Base-by-base conservation (phyloP, 768 basidiomycete species). In the Dendrothele bispora region DNA sequence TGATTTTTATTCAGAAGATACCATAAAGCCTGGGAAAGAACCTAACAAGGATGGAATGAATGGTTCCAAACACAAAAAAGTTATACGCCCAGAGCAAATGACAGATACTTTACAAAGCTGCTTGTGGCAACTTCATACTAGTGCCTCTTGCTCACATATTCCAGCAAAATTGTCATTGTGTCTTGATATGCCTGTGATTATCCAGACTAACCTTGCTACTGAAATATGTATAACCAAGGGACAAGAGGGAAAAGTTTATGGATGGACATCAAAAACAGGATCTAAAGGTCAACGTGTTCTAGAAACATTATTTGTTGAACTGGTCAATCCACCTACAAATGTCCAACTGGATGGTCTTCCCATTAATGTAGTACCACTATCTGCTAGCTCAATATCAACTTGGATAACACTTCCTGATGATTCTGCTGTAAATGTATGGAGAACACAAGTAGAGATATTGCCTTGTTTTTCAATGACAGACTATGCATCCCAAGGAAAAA, bases 141-240 rank as follows among this genome's bases (percentile, higher is more conserved):
- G 12, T 3, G 27, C 32, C 6, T 52, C 37, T 14, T 44, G 39
- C n/a, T 50, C 64, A 17, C 45, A 53, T 38, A 50, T 62, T 22
- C 55, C 66, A 25, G 63, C 58, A 1, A 63, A 65, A 30, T 48
- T 73, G 3, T 50, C 55, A 1, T 26, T 67, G 14, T 65, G 63
- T 53, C 18, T 58, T 27, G 66, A 63, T 0, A 54, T 67, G 47
- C 71, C 69, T 25, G 58, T 69, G 2, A 63, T 67, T 55, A 61
- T 68, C 12, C 29, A 55, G 36, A 37, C 57, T 32, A 68, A 67
- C 51, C 39, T 50, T 45, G 67, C 66, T 4, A 67, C 67, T 7
- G 61, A 66, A 35, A 39, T 65, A 18, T 59, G 64, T 39, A 67
- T 70, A 3, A 68, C 66, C 2, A 66, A 64, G 43, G 69, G 67